Evolutionary conservation across 805 yeast genomes (phyloP).

Genomic region (Dipodascus geniculatus): DNA sequence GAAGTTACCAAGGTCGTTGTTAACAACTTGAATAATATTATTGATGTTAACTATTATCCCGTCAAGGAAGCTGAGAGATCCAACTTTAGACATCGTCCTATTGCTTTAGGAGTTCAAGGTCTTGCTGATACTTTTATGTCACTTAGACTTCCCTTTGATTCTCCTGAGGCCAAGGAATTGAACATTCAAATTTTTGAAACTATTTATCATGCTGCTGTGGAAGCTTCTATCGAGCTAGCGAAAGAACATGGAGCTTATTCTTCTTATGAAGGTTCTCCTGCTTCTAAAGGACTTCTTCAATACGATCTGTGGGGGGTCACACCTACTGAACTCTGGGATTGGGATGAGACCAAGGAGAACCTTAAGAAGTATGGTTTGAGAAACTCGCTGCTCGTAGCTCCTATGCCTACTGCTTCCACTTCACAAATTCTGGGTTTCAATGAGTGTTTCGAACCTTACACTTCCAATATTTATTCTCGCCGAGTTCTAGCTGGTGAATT

Average conservation of each 20-base stretch:
- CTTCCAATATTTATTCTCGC: conserved; percentile 84
- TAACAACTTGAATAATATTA: conserved; percentile 67
- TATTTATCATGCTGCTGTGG: conserved; percentile 86
- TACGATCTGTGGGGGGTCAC: conserved; percentile 76
- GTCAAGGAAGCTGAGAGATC: conserved; percentile 62
- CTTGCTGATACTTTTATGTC: conserved; percentile 79
- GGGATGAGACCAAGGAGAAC: conserved; percentile 58
- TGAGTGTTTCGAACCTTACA: conserved; percentile 93
- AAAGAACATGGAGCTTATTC: conserved; percentile 54
- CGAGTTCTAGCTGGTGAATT: conserved; percentile 89
- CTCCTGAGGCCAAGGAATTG: conserved; percentile 59
- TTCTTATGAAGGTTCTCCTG: conserved; percentile 76
- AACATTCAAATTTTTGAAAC: conserved; percentile 89
- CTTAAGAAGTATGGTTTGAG: conserved; percentile 60
- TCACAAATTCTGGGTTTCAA: conserved; percentile 89
- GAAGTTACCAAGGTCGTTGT: conserved; percentile 65
- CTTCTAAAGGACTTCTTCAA: conserved; percentile 75
- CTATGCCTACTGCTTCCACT: conserved; percentile 98
- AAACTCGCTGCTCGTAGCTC: conserved; percentile 68
- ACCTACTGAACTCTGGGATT: conserved; percentile 78
- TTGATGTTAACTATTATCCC: conserved; percentile 81
- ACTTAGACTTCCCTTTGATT: conserved; percentile 77
- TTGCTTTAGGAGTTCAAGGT: conserved; percentile 98
- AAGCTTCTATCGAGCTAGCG: conserved; percentile 78
- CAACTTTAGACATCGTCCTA: conserved; percentile 77